Conservation (phyloP, 495 filamentous ascomycete genomes). For the Tirmania nivea region DNA sequence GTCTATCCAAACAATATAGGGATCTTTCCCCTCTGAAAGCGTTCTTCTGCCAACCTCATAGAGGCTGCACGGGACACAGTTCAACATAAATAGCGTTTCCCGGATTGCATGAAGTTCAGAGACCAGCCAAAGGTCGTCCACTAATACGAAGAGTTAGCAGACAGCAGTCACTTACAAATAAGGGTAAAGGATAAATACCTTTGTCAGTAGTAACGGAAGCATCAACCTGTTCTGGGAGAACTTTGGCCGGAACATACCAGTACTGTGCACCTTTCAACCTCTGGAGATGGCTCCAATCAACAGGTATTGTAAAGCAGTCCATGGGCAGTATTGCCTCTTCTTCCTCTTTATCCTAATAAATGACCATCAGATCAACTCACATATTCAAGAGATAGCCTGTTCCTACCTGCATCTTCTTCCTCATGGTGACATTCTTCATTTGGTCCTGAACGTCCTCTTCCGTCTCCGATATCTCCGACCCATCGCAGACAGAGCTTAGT, state of each 20-base stretch:
- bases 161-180: not conserved
- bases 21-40: conserved; percentile 7
- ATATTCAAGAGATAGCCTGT: not conserved
- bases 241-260: conserved; percentile 13
- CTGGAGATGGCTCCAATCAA: conserved; percentile 8
- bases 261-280: conserved; percentile 14
- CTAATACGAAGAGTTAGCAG: conserved; percentile 6
- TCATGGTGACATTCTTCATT: not conserved
- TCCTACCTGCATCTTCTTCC: not conserved
- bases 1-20: conserved; percentile 17
- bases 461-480: conserved; percentile 8
- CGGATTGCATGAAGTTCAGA: conserved; percentile 55
- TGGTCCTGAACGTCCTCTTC: not conserved
- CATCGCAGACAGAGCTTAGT: conserved; percentile 7
- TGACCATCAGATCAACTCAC: not conserved
- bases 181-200: conserved; percentile 19
- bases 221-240: conserved; percentile 22
- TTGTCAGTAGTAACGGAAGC: conserved; percentile 17
- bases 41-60: conserved; percentile 28
- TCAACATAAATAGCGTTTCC: conserved; percentile 67
- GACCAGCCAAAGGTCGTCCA: conserved; percentile 27
- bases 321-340: conserved; percentile 24
- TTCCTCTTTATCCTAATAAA: conserved; percentile 19
- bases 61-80: conserved; percentile 52
- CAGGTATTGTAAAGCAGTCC: conserved; percentile 8